Base-by-base conservation (phyloP, 2,329 filamentous ascomycete genomes). In the Dichotomopilus funicola region DNA sequence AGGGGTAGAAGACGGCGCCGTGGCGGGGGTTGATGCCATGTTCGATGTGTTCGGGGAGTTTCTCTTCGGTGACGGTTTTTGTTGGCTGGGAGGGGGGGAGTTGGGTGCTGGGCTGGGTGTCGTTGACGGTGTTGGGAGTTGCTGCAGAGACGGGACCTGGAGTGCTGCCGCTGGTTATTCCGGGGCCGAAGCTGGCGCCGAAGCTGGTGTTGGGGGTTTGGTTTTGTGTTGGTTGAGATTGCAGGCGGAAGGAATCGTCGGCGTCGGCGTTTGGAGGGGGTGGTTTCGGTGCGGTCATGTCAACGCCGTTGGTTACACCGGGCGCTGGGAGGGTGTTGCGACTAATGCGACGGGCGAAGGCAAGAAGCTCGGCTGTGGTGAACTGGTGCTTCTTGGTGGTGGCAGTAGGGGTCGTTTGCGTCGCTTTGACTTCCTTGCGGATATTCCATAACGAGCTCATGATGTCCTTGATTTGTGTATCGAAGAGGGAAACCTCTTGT, bases 281-380 rank as follows among this genome's bases (percentile, higher is more conserved):
- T 63, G 64, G 37, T 67, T 70, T 19, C 64, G 50, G 13, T 8
- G 44, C 5, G 55, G 6, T 47, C 31, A 61, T n/a, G 19, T 68
- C 64, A 19, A 72, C 54, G 27, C 71, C 67, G 59, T 77, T 76
- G 10, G 75, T 69, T 49, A 75, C 73, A 47, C 74, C 73, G 0
- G 81, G 81, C 0, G 85, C 85, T 0, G 89, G 88, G 10, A 90
- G 78, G 0, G 89, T 92, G 61, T 86, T 90, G 67, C 85, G 87
- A 68, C 85, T 87, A 66, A 95, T 94, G 61, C 86, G 84, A 44
- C 86, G 86, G 27, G 89, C 89, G 68, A 89, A 94, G 59, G 77
- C 79, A 27, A 95, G 82, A 0, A 95, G 81, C 62, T 91, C 86
- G 45, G 83, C 78, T 66, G 90, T 89, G 3, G 79, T 79, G 49